phyloP scores from a whole-genome alignment of 768 basidiomycete genomes.

The button mushroom (Agaricus bisporus) region DNA sequence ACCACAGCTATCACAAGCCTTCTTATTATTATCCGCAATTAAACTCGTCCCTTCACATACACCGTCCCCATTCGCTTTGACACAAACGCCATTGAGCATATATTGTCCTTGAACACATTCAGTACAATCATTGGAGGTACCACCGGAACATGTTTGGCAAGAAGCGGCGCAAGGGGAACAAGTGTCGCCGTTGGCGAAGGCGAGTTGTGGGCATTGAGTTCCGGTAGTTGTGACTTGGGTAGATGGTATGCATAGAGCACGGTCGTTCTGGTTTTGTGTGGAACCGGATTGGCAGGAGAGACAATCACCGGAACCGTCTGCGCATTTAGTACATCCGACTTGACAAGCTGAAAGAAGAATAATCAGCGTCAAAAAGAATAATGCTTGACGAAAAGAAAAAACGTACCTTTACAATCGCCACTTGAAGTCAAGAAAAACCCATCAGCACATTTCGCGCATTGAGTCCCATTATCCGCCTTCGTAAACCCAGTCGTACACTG shows the following conservation, averaged over 20 bases:
- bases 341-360: constrained; percentile 55
- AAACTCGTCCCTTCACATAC: constrained; percentile 62
- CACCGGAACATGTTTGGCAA: constrained; percentile 64
- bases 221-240: constrained; percentile 47
- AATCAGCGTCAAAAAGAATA: constrained; percentile 23
- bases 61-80: constrained; percentile 56
- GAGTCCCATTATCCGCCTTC: constrained; percentile 60
- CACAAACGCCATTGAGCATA: constrained; percentile 60
- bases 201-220: constrained; percentile 55
- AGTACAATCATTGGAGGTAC: constrained; percentile 62
- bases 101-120: constrained; percentile 58
- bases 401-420: constrained; percentile 72
- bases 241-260: constrained; percentile 56
- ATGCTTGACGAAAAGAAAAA: constrained; percentile 12
- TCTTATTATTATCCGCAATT: constrained; percentile 74
- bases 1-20: constrained; percentile 77
- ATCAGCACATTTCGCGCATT: constrained; percentile 63
- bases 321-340: constrained; percentile 68
- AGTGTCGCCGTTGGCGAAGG: constrained; percentile 45
- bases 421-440: constrained; percentile 69
- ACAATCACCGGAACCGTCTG: constrained; percentile 61
- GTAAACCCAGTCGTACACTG: constrained; percentile 75
- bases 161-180: constrained; percentile 57
- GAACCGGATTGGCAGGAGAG: constrained; percentile 64
- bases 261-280: constrained; percentile 54